phyloP scores from a whole-genome alignment of 345 rosid genomes.

The Cardamine chenopodiifolia region DNA sequence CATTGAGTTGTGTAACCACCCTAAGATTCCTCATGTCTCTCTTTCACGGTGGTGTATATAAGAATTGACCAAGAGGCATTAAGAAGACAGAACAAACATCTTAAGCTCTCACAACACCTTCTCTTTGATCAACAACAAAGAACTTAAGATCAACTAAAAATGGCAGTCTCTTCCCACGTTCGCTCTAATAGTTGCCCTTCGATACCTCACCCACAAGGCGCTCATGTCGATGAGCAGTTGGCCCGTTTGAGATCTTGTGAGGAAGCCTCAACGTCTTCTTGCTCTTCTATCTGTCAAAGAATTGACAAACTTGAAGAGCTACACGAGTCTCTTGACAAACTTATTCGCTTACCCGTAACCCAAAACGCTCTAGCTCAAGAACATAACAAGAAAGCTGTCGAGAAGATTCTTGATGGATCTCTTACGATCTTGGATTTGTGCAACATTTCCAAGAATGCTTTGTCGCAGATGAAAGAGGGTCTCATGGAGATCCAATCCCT shows the following conservation, averaged over 20 bases:
- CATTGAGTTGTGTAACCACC: conserved; percentile 4
- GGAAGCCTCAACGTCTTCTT: conserved; percentile 39
- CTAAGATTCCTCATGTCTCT: background rate
- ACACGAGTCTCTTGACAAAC: conserved; percentile 39
- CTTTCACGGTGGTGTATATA: conserved; percentile 15
- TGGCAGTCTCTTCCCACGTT: conserved; percentile 20
- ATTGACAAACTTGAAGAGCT: conserved; percentile 38
- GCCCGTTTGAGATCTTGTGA: conserved; percentile 32
- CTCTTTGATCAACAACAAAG: conserved; percentile 16
- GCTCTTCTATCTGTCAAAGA: conserved; percentile 28
- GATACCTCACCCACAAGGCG: conserved; percentile 26
- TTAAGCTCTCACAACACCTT: conserved; percentile 2
- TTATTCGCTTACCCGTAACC: conserved; percentile 34
- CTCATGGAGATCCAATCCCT: conserved; percentile 38
- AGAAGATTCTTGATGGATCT: conserved; percentile 46
- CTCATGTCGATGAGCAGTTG: conserved; percentile 38
- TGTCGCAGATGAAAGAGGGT: conserved; percentile 42
- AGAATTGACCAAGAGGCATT: conserved; percentile 11
- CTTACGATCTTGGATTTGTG: conserved; percentile 42
- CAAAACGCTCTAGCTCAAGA: conserved; percentile 40
- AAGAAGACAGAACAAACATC: conserved; percentile 25
- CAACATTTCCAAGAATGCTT: conserved; percentile 40
- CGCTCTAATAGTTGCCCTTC: conserved; percentile 46
- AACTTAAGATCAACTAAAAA: background rate
- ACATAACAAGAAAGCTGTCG: conserved; percentile 16